These are phyloP conservation scores for Ambrosia trifida DNA, from an alignment of 129 eudicot species.

Conservation along the genomic window DNA sequence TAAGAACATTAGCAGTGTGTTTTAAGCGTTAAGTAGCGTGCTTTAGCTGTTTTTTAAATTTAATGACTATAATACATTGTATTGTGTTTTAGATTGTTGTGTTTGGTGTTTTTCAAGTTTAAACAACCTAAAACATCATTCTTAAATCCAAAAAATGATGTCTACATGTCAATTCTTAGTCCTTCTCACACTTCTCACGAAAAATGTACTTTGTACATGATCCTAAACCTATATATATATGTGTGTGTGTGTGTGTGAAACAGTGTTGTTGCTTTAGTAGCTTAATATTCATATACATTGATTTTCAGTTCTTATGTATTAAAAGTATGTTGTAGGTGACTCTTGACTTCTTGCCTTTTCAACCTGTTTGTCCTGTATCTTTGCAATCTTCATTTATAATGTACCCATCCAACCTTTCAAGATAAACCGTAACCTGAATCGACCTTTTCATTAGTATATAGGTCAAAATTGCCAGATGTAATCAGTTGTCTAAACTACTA, in stretches of 20 bases:
- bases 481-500: constrained; percentile 3
- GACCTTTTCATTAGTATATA: background rate
- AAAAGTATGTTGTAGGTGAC: background rate
- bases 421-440: background rate
- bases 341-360: background rate
- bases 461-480: background rate
- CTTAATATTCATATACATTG: background rate
- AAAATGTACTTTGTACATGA: no score
- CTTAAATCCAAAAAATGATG: no score
- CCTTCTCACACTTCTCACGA: no score
- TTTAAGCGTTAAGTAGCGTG: no score
- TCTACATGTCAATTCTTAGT: no score
- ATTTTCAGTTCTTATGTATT: background rate
- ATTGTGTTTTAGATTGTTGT: no score
- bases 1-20: no score
- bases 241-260: background rate
- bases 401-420: background rate
- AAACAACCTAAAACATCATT: no score
- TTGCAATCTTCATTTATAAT: background rate
- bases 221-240: background rate
- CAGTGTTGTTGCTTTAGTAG: background rate
- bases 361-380: background rate
- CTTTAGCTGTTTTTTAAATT: no score
- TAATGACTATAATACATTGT: no score
- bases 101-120: no score